Base-by-base conservation (phyloP, 352 stramenopile genomes). In the Globisporangium cystogenes region DNA sequence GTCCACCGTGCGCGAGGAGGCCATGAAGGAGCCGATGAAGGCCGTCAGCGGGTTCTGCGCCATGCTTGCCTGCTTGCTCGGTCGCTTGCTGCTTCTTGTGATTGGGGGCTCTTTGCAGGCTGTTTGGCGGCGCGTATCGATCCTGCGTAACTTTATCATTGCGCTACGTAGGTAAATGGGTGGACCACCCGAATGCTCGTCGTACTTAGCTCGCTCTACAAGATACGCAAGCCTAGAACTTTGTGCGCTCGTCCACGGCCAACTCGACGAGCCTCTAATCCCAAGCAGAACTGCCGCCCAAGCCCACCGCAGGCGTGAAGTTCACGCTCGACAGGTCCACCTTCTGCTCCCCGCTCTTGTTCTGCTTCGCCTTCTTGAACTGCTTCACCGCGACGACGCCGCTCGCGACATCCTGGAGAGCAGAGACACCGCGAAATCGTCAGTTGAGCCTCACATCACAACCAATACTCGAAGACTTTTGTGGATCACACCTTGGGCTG, bases 311-410 rank as follows among this genome's bases (percentile, higher is more conserved):
- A 0, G 77, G 72, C 39, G 74, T 76, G 23, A 90, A 86, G 57
- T 84, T 71, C 40, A 86, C 62, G 54, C 78, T 67, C 18, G 72
- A 68, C 16, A 90, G 56, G 48, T 90, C 75, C 15, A 93, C 62
- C 63, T 70, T 24, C 39, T 48, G 53, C 20, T 65, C 50, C 6
- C 40, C 39, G 4, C 33, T 60, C 47, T 77, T 83, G 45, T 24
- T 35, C 53, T 77, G 74, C 51, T 76, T 85, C 8, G 63, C 14
- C 52, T 87, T 92, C 54, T 87, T 93, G 49, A 90, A 79, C 48
- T 90, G 71, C 62, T 90, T 90, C 16, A 90, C 68, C 27, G 77
- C 74, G 43, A 93, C 55, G 18, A 90, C 82, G 18, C 82, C 82
- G 50, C 82, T 93, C 4, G 75, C 79, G 26, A 80, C 67, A 39